Evolutionary conservation across 2,329 filamentous ascomycete species (phyloP), one percentile per base, ranked within the genome.

Genomic region (Lachnellula suecica): DNA sequence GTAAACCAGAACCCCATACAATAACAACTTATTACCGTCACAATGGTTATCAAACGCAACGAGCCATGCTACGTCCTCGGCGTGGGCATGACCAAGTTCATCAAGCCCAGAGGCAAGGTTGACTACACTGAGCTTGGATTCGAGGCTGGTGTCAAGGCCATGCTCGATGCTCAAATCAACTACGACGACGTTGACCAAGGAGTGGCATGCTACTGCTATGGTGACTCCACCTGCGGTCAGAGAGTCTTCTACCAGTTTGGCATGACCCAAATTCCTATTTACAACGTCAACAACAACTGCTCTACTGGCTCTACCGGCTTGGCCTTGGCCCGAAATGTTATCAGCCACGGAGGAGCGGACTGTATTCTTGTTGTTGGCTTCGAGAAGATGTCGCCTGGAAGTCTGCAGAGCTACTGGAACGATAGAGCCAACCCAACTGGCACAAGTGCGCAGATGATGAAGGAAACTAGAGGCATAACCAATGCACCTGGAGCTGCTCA

Each of bases 281-380:
- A 95, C 79, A 97, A 97, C 68, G 91, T 96, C 68, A 97, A 97
- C 82, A 97, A 97, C 80, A 97, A 97, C 78, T 97, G 93, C 79
- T 90, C 89, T 4, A 97, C 93, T 0, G 94, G 93, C n/a, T 91
- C 87, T 4, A 96, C 93, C 0, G 94, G 93, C 8, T 76, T 97
- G 52, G 85, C 86, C 68, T 87, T 97, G 81, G 94, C 82, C 2
- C 79, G 91, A 29, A 90, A 86, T 48, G 79, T 95, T 69, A 85
- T 97, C 63, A 79, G 84, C 6, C 81, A 89, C 63, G 92, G 92
- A 29, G 89, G 83, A 13, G 89, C 91, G 1, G 89, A 96, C 71
- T 96, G 91, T 68, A 84, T 96, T 19, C 76, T 97, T 55, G 92
- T 97, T 1, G 84, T 97, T 19, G 94, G 93, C 4, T 97, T 97